Percentiles rank a stretch among this genome's conserved stretches.
Evolutionary conservation across 164 flowering plant genomes (phyloP).

Genomic region (Magnolia officinalis): DNA sequence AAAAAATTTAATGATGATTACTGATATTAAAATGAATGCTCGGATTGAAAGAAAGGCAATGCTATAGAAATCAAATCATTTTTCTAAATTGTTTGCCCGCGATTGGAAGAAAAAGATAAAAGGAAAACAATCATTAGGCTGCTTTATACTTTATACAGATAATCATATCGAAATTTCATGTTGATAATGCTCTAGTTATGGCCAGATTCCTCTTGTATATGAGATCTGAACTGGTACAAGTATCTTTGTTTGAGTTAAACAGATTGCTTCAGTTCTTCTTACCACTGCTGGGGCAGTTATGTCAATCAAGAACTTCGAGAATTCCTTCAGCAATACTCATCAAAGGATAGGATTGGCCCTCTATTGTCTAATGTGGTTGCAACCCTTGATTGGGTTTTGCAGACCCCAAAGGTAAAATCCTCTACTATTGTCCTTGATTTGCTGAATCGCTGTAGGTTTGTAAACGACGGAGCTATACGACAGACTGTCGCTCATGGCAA

Average conservation of each 20-base stretch:
- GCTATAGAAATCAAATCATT: background rate
- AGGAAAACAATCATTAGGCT: background rate
- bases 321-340: conserved; percentile 67
- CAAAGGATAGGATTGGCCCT: conserved; percentile 76
- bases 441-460: background rate
- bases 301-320: conserved; percentile 72
- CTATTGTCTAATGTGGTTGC: conserved; percentile 64
- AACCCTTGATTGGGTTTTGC: conserved; percentile 54
- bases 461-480: no score
- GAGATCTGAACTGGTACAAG: background rate
- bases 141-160: conserved; percentile 4
- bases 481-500: no score
- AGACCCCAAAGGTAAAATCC: conserved; percentile 59
- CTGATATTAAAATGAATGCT: conserved; percentile 20
- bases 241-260: conserved; percentile 13
- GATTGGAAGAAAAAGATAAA: background rate
- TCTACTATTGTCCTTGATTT: background rate
- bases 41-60: conserved; percentile 18
- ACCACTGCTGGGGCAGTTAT: conserved; percentile 68
- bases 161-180: background rate
- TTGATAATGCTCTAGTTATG: background rate
- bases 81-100: background rate
- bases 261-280: conserved; percentile 57
- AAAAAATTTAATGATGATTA: background rate
- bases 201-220: background rate